Base-by-base conservation (phyloP, 768 basidiomycete species). In the Lentinula raphanica region DNA sequence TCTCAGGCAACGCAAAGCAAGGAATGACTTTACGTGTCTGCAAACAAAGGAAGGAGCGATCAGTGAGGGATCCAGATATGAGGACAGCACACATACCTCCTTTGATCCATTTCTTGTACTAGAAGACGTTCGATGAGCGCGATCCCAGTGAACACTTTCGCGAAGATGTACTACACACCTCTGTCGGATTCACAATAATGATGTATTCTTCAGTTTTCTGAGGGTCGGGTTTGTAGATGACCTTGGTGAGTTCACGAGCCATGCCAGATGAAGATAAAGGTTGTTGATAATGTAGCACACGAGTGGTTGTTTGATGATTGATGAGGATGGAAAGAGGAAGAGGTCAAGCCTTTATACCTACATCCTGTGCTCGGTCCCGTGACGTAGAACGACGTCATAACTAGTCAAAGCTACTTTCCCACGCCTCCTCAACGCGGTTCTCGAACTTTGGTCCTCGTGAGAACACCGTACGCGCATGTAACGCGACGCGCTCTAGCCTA, bases 41-140 rank as follows among this genome's bases (percentile, higher is more conserved):
- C 38, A 60, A 64, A 62, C 23, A 49, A 25, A 55, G 35, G 28
- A 58, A n/a, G 48, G 17, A 27, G 38, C 28, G 21, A 58, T 70
- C 40, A 68, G 64, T 46, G 54, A 27, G 55, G 39, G 25, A 39
- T 15, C 46, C 59, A 67, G 64, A 62, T 38, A 35, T 21, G 46
- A 60, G 49, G 50, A 64, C 51, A 35, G 59, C 19, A 48, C 25
- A 49, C 81, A 74, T 61, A 91, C 91, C 90, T 80, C 88, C 90
- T 9, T 73, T 79, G 70, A 84, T 88, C 88, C 88, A 93, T 69
- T 84, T 88, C 75, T 83, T 83, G 71, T 73, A 89, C 90, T 91
- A n/a, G 48, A 57, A 27, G 46, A 38, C 35, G 15, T 58, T 60
- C 39, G 48, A 51, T 28, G 28, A 59, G 39, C 27, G 11, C 13